Percentiles rank a stretch among this genome's conserved stretches.
Evolutionary conservation across 805 yeast genomes (phyloP).

Genomic region (Brettanomyces nanus): DNA sequence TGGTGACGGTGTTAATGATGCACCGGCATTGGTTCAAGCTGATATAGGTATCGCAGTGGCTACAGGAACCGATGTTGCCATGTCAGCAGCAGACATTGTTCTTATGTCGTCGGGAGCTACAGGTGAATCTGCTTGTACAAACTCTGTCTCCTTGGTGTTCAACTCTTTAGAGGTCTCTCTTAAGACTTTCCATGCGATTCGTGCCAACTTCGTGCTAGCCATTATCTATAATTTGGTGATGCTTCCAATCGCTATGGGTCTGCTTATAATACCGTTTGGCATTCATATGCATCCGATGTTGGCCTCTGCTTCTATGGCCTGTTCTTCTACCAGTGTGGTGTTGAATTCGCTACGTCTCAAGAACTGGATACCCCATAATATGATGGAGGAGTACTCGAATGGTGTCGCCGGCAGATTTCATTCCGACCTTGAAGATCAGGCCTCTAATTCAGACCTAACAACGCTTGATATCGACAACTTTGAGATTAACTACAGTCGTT

Average conservation of each 20-base stretch:
- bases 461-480: not conserved
- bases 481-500: too few species aligned
- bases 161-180: conserved; percentile 62
- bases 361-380: conserved; percentile 38
- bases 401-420: too few species aligned
- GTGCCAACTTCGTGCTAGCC: conserved; percentile 82
- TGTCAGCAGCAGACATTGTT: conserved; percentile 94
- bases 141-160: conserved; percentile 39
- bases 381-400: not conserved
- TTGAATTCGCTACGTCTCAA: conserved; percentile 67
- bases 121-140: conserved; percentile 8
- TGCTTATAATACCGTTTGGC: conserved; percentile 66
- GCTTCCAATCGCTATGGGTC: conserved; percentile 93
- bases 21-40: conserved; percentile 88
- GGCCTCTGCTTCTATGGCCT: conserved; percentile 90
- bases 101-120: conserved; percentile 37
- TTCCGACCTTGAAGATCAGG: too few species aligned
- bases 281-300: conserved; percentile 76
- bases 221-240: conserved; percentile 73
- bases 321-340: conserved; percentile 86
- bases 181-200: conserved; percentile 65
- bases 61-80: conserved; percentile 91
- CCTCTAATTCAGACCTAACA: not conserved
- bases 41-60: conserved; percentile 88
- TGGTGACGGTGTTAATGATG: conserved; percentile 98